A percentile compares a stretch with the other conserved stretches of the same genome.
Conservation (phyloP, 1,284 basidiomycete genomes). For the Papiliotrema laurentii region DNA sequence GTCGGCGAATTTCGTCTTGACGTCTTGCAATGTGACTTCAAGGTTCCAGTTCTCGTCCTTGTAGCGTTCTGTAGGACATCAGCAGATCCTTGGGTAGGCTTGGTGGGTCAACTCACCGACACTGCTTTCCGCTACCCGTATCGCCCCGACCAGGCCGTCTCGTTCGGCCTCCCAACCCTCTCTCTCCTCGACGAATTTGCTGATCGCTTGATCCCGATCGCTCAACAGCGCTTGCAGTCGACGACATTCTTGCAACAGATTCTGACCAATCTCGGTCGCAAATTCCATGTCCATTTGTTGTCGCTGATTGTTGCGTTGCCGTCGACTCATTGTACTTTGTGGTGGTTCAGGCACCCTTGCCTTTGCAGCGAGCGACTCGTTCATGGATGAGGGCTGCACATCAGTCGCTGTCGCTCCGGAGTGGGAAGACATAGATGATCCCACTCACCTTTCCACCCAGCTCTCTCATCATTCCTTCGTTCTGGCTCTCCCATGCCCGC, state of each 20-base stretch:
- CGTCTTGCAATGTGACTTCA: conserved; percentile 85
- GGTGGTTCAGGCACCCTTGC: conserved; percentile 22
- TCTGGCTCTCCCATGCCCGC: conserved; percentile 74
- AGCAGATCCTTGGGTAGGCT: conserved; percentile 2
- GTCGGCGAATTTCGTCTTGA: conserved; percentile 66
- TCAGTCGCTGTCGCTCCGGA: not conserved
- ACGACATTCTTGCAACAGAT: conserved; percentile 79
- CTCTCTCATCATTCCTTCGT: conserved; percentile 67
- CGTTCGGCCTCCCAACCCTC: conserved; percentile 67
- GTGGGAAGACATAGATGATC: conserved; percentile 2
- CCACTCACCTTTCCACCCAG: conserved; percentile 63
- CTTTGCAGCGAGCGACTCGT: conserved; percentile 6
- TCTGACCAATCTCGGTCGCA: conserved; percentile 91
- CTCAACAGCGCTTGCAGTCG: conserved; percentile 78
- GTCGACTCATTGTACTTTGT: conserved; percentile 36
- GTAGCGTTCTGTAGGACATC: conserved; percentile 59
- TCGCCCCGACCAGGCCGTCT: conserved; percentile 63
- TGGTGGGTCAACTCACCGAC: conserved; percentile 56
- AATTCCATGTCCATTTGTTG: conserved; percentile 63
- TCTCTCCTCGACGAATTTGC: conserved; percentile 80
- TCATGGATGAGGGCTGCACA: conserved; percentile 5
- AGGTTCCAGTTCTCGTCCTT: conserved; percentile 99
- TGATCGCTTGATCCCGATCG: conserved; percentile 81
- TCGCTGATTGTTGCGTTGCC: conserved; percentile 50
- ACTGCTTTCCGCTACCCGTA: conserved; percentile 70